These are phyloP conservation scores for Colletotrichum chrysophilum DNA, from an alignment of 2,329 filamentous ascomycete species.

Conservation along the genomic window DNA sequence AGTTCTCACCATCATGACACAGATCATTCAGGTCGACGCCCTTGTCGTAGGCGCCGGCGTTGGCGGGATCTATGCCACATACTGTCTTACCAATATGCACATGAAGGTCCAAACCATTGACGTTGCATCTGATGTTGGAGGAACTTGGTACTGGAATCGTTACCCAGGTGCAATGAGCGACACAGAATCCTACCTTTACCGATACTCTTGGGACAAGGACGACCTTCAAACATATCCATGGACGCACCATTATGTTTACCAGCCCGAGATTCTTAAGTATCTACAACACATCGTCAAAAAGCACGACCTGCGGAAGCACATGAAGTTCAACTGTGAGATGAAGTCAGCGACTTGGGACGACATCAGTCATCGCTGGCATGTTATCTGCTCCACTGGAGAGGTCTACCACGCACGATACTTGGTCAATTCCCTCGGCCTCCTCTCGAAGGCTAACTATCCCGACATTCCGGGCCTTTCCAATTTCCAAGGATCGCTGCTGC, in stretches of 20 bases:
- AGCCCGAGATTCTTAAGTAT: not conserved
- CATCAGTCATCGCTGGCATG: not conserved
- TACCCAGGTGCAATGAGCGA: not conserved
- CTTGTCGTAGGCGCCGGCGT: not conserved
- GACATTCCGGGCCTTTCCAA: not conserved
- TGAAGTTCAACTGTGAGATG: not conserved
- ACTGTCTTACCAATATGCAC: not conserved
- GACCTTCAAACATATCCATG: not conserved
- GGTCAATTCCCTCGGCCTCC: not conserved
- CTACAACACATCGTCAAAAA: not conserved
- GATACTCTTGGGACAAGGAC: not conserved
- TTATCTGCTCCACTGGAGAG: not conserved
- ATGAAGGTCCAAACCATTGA: not conserved
- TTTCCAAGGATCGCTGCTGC: not conserved
- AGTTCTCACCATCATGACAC: not conserved
- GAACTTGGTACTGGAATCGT: not conserved
- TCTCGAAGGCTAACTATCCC: not conserved
- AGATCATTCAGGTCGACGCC: not conserved
- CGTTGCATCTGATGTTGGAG: not conserved
- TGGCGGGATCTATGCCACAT: not conserved
- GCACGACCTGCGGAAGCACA: not conserved
- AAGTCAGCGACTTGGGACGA: not conserved
- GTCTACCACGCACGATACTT: not conserved
- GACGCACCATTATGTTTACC: not conserved
- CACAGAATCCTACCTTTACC: not conserved